Evolutionary conservation across 768 basidiomycete genomes (phyloP).

Genomic region (Leccinum aurantiacum): DNA sequence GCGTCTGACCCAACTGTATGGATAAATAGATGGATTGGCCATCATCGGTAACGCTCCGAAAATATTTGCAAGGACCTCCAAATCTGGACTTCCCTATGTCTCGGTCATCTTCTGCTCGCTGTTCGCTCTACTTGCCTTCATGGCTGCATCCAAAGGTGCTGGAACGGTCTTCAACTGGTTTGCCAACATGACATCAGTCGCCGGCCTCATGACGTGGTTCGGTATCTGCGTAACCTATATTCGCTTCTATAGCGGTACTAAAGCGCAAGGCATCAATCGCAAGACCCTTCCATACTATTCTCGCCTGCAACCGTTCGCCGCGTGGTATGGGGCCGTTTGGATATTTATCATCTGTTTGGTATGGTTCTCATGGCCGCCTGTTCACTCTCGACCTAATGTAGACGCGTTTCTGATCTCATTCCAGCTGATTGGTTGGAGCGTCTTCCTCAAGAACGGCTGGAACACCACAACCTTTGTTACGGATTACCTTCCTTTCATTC

Average conservation of each 20-base stretch:
- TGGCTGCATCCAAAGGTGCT: constrained; percentile 67
- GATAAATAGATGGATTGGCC: constrained; percentile 72
- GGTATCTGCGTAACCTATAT: constrained; percentile 75
- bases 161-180: constrained; percentile 82
- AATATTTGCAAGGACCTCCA: constrained; percentile 69
- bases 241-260: constrained; percentile 80
- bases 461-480: constrained; percentile 68
- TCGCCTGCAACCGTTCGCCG: constrained; percentile 69
- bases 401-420: constrained; percentile 30
- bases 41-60: constrained; percentile 77
- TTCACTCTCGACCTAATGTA: background rate
- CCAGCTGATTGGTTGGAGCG: constrained; percentile 49
- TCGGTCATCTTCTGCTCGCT: constrained; percentile 66
- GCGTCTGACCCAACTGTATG: constrained; percentile 1
- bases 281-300: constrained; percentile 67
- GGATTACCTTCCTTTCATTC: constrained; percentile 68
- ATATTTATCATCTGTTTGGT: constrained; percentile 60
- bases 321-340: constrained; percentile 46
- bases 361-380: constrained; percentile 35
- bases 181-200: constrained; percentile 66
- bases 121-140: constrained; percentile 76
- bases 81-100: constrained; percentile 73
- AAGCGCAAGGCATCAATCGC: constrained; percentile 77
- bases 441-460: constrained; percentile 59
- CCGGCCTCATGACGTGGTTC: constrained; percentile 76